Percentiles rank a stretch among this genome's conserved stretches.
These are phyloP conservation scores for Lepidium didymum DNA, from an alignment of 345 rosid genomes.

Conservation along the genomic window DNA sequence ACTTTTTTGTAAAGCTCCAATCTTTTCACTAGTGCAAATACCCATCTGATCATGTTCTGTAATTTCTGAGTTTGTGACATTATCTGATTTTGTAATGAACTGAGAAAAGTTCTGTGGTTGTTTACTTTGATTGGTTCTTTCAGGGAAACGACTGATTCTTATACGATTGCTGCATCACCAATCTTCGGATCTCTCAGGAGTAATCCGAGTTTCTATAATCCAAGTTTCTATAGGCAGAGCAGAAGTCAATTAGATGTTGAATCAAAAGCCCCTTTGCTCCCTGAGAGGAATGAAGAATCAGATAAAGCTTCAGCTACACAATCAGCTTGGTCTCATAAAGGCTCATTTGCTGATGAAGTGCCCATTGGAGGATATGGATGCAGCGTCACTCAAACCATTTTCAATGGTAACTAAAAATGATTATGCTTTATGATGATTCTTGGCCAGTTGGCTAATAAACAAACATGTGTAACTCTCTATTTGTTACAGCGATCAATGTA, in stretches of 20 bases:
- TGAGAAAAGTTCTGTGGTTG: no score
- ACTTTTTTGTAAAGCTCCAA: background rate
- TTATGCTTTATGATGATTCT: background rate
- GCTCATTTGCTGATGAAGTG: constrained; percentile 62
- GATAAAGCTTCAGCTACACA: constrained; percentile 44
- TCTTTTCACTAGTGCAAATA: background rate
- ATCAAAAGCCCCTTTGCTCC: constrained; percentile 44
- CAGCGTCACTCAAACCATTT: constrained; percentile 73
- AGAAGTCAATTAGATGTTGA: constrained; percentile 49
- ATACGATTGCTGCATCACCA: constrained; percentile 70
- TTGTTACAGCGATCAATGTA: constrained; percentile 57
- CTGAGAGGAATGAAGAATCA: constrained; percentile 40
- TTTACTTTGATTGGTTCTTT: background rate
- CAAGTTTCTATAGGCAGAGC: constrained; percentile 32
- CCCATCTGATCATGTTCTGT: background rate
- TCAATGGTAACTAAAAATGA: constrained; percentile 46
- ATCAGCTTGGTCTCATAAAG: constrained; percentile 52
- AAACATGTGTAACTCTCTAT: background rate
- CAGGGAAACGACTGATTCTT: constrained; percentile 77
- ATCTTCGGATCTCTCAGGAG: constrained; percentile 42
- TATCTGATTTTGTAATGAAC: background rate
- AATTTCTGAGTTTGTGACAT: background rate
- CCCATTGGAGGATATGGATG: constrained; percentile 62
- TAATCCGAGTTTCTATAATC: constrained; percentile 28
- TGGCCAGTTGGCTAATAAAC: background rate